Evolutionary conservation across 2,329 filamentous ascomycete genomes (phyloP), one percentile per base, ranked within the genome.

Genomic region (Alternaria atra): DNA sequence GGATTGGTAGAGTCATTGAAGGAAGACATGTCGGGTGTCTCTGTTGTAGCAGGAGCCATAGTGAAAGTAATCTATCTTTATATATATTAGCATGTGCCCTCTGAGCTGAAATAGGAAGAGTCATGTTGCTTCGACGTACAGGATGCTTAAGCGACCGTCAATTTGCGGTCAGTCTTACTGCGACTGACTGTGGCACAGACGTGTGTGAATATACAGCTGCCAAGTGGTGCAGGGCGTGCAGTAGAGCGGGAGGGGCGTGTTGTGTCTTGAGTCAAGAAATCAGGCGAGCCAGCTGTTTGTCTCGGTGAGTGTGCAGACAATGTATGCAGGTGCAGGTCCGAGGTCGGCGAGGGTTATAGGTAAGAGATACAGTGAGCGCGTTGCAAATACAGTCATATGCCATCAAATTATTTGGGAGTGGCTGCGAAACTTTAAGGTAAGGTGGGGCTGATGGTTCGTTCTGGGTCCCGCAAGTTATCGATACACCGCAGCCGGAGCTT

Each of bases 1-100:
- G 78, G 71, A 63, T 77, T 63, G 52, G 73, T 70, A 29, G 73
- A 63, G 15, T 74, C 64, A 47, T 64, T 63, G 59, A 64, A 63
- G 61, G 73, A 68, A 60, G 73, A 63, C 75, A 79, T 77, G 53
- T 71, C 58, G 56, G 59, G 59, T 44, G 66, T 32, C 29, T 60
- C 37, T 57, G 63, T 60, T 63, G 67, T 58, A 34, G 61, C 56
- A 40, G 66, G 47, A 52, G 70, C 60, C 65, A 69, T 66, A 37
- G 15, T 59, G 51, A 5, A 48, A 15, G 47, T 57, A 58, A 39
- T 54, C 44, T 27, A 13, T 57, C 60, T 70, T 70, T 65, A 65
- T 70, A 63, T 43, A 13, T 30, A 37, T 64, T 47, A 66, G 65
- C 56, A 52, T 61, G 47, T 40, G 48, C 40, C 20, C 12, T 43